Evolutionary conservation across 1,284 basidiomycete genomes (phyloP), one percentile per base, ranked within the genome.

Genomic region (Ustilago loliicola): DNA sequence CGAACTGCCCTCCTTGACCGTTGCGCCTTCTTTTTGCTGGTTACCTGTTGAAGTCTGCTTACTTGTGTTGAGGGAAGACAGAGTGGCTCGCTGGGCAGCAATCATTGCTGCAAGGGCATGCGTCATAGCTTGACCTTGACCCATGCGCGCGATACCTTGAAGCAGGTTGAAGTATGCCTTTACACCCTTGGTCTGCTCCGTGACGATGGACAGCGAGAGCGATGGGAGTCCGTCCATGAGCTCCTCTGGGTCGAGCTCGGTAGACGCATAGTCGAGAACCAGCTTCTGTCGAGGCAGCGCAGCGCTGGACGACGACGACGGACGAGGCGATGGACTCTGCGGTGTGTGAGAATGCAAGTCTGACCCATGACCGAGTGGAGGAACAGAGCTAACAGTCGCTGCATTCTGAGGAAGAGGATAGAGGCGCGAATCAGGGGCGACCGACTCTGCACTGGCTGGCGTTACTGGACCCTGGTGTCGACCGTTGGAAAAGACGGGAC

Each of bases 61-160:
- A 27, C 17, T 4, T 23, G 25, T 29, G 13, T n/a, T 40, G 4
- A 29, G 13, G 25, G 48, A 42, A 15, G 19, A 11, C 7, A 58
- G n/a, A 11, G 54, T 72, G 56, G 59, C 66, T 36, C 66, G 69
- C 10, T 60, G 69, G 0, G 62, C 66, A 5, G 74, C 74, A 15
- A 64, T 47, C 51, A 77, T 50, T 10, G 69, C 74, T 4, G 74
- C 74, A 13, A 77, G 66, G 2, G 74, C 74, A 47, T 77, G 74
- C 0, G 74, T 69, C 74, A 77, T 77, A 0, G 74, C 74, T 36
- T 69, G 69, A n/a, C 74, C 74, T 59, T 77, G 74, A 8, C 19
- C 13, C 59, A 77, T 42, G 25, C 62, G 48, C 2, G 69, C 74
- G 27, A 77, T 66, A 25, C 36, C 60, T 36, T 68, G 66, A 10